Evolutionary conservation across 1,139 yeast genomes (phyloP).

Genomic region (Candida neerlandica): DNA sequence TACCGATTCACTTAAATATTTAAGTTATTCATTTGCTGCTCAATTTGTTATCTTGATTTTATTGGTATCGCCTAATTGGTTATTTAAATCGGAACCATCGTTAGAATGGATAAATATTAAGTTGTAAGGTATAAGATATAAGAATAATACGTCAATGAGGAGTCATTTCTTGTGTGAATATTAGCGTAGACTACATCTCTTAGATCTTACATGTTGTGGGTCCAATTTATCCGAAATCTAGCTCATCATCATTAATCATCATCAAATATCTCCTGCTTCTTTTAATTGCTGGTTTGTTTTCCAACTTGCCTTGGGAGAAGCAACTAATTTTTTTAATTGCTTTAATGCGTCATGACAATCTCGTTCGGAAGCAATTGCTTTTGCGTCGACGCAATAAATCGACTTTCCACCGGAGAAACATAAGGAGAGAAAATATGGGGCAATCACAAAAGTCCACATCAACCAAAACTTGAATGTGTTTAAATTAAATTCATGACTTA

Average conservation of each 20-base stretch:
- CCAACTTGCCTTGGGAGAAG: too few species aligned
- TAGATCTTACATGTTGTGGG: too few species aligned
- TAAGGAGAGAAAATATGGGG: constrained; percentile 1
- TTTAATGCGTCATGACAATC: neutral
- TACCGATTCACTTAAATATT: constrained; percentile 13
- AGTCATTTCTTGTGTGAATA: too few species aligned
- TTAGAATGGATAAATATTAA: constrained; percentile 18
- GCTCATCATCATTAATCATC: too few species aligned
- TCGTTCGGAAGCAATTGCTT: constrained; percentile 4
- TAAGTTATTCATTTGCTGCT: constrained; percentile 14
- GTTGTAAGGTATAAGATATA: constrained; percentile 2
- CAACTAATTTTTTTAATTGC: too few species aligned
- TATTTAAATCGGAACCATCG: constrained; percentile 14
- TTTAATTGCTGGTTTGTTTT: too few species aligned
- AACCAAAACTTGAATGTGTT: neutral
- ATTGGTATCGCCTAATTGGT: constrained; percentile 18
- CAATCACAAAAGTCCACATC: neutral
- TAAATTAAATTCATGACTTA: neutral
- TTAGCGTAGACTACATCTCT: too few species aligned
- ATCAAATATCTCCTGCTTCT: too few species aligned
- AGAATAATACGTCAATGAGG: too few species aligned
- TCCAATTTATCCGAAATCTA: too few species aligned
- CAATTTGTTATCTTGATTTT: constrained; percentile 15
- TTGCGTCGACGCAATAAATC: neutral
- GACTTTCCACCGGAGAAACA: neutral